phyloP scores from a whole-genome alignment of 2,329 filamentous ascomycete genomes.

The Myriangium duriaei region DNA sequence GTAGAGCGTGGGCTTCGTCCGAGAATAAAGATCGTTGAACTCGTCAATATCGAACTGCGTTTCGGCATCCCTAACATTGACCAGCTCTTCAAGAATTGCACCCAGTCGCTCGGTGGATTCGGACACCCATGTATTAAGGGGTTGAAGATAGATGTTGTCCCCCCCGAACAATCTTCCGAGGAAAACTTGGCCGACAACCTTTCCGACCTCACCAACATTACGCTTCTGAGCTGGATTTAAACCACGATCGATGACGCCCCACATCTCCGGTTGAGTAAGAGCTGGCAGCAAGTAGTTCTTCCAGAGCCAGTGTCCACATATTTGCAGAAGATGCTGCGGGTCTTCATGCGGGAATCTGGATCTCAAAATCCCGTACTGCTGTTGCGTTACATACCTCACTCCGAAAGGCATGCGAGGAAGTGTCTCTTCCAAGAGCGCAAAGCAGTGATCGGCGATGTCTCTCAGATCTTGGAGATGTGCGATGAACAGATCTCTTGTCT shows the following conservation, averaged over 20 bases:
- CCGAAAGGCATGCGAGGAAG: constrained; percentile 86
- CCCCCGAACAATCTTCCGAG: constrained; percentile 81
- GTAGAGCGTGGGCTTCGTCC: constrained; percentile 94
- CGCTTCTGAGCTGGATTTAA: constrained; percentile 85
- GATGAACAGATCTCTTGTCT: constrained; percentile 86
- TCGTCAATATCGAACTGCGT: constrained; percentile 95
- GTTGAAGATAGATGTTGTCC: constrained; percentile 91
- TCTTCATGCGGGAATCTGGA: constrained; percentile 70
- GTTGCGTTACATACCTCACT: constrained; percentile 72
- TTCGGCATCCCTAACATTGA: constrained; percentile 77
- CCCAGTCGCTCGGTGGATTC: constrained; percentile 72
- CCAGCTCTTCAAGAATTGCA: constrained; percentile 62
- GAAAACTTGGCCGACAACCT: constrained; percentile 80
- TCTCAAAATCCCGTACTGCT: constrained; percentile 69
- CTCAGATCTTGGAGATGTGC: constrained; percentile 86
- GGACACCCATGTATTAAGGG: constrained; percentile 79
- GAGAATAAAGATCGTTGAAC: constrained; percentile 94
- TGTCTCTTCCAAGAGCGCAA: constrained; percentile 67
- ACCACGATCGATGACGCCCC: constrained; percentile 81
- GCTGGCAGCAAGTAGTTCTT: constrained; percentile 86
- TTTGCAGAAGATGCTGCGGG: constrained; percentile 63
- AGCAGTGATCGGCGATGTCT: constrained; percentile 87
- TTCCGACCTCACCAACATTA: constrained; percentile 80
- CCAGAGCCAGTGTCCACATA: constrained; percentile 88
- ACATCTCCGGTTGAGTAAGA: constrained; percentile 77